Conservation (phyloP, 1,284 basidiomycete genomes). For the Marasmius oreades region DNA sequence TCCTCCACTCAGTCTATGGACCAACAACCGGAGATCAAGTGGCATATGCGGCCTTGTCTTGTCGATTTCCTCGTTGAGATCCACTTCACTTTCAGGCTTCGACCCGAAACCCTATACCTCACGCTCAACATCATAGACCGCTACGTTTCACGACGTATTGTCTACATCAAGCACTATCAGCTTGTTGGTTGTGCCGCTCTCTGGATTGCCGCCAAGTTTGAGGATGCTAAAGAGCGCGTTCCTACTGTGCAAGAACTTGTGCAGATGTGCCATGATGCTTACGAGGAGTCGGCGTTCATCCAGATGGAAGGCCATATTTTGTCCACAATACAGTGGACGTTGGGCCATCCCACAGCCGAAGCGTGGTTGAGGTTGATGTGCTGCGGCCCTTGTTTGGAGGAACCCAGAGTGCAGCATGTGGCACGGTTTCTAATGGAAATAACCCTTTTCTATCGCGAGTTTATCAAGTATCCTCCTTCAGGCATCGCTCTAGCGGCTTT, state of each 20-base stretch:
- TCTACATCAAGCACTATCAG: constrained; percentile 99
- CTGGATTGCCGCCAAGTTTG: constrained; percentile 99
- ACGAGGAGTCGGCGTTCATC: constrained; percentile 94
- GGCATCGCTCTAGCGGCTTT: constrained; percentile 86
- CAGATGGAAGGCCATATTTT: constrained; percentile 98
- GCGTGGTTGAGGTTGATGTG: constrained; percentile 89
- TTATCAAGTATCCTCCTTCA: constrained; percentile 83
- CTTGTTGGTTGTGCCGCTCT: constrained; percentile 97
- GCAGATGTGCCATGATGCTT: constrained; percentile 92
- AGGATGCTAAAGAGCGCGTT: constrained; percentile 98
- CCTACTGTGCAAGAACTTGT: constrained; percentile 92
- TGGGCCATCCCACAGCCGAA: constrained; percentile 98
- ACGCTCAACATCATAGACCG: constrained; percentile 99
- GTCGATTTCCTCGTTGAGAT: constrained; percentile 99
- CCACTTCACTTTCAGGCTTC: constrained; percentile 94
- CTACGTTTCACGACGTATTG: constrained; percentile 97
- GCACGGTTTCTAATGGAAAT: constrained; percentile 99
- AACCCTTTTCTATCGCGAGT: constrained; percentile 95
- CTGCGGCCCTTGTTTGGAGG: constrained; percentile 71
- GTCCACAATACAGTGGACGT: constrained; percentile 92
- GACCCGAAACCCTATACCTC: constrained; percentile 97
- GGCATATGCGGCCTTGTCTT: constrained; percentile 98
- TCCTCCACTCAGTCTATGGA: constrained; percentile 94
- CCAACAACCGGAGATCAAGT: constrained; percentile 95
- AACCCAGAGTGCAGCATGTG: constrained; percentile 87